A percentile compares a stretch with the other conserved stretches of the same genome.
Conservation (phyloP, 108 stramenopile genomes). For the Asterionellopsis glacialis region DNA sequence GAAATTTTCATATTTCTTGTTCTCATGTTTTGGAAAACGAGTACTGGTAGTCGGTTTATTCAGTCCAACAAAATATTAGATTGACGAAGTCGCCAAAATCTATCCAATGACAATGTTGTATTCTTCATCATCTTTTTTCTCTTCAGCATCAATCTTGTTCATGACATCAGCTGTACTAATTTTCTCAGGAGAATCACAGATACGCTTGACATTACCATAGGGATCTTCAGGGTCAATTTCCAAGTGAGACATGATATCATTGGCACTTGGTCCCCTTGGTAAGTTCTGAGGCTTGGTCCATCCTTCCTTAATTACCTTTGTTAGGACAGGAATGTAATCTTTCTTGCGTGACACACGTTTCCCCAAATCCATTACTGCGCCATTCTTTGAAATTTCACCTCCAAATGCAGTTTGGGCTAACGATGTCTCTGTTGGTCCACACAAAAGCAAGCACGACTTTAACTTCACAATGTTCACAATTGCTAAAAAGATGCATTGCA, state of each 20-base stretch:
- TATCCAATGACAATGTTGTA: too few relatives aligned
- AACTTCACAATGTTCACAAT: conserved; percentile 59
- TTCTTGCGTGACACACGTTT: conserved; percentile 48
- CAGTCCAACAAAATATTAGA: too few relatives aligned
- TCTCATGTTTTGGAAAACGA: too few relatives aligned
- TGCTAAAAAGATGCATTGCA: conserved; percentile 34
- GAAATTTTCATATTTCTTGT: too few relatives aligned
- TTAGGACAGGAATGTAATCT: conserved; percentile 53
- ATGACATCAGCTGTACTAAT: conserved; percentile 10
- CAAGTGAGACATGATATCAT: conserved; percentile 24
- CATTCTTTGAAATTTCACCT: conserved; percentile 20
- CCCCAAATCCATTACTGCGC: conserved; percentile 48
- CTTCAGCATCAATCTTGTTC: conserved; percentile 3
- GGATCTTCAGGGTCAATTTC: conserved; percentile 51
- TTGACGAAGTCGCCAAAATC: too few relatives aligned
- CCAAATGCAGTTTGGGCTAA: conserved; percentile 42
- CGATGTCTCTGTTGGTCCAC: conserved; percentile 42
- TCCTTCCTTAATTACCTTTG: conserved; percentile 38
- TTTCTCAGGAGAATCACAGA: conserved; percentile 1
- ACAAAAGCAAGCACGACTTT: conserved; percentile 38
- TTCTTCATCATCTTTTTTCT: not conserved
- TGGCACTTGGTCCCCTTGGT: conserved; percentile 10
- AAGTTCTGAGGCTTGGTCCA: conserved; percentile 22
- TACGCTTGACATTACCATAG: conserved; percentile 23
- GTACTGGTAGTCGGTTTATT: too few relatives aligned